Evolutionary conservation across 2,329 filamentous ascomycete species (phyloP).

Genomic region (Ascochyta koolunga): DNA sequence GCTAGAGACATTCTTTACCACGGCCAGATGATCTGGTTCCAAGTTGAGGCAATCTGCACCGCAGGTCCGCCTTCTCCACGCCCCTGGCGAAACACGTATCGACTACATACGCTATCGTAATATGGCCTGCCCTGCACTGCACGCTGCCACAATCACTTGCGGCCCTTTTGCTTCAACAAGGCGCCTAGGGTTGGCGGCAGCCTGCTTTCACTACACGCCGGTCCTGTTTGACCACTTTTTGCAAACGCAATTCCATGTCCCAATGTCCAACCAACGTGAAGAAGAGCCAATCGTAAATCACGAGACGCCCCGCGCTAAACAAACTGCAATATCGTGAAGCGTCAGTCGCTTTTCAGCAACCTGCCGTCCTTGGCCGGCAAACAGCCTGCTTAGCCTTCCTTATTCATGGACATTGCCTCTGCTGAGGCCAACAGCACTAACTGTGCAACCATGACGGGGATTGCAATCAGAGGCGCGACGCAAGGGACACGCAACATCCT

Average conservation of each 20-base stretch:
- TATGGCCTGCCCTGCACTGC: conserved; percentile 25
- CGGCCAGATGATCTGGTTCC: conserved; percentile 39
- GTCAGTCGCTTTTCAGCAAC: conserved; percentile 39
- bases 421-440: conserved; percentile 35
- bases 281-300: conserved; percentile 10
- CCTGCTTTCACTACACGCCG: conserved; percentile 21
- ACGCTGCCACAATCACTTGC: conserved; percentile 18
- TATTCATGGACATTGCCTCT: conserved; percentile 24
- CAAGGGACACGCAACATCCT: conserved; percentile 35
- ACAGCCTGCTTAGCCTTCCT: conserved; percentile 1
- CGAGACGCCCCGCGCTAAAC: conserved; percentile 21
- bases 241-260: conserved; percentile 21
- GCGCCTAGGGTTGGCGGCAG: conserved; percentile 13
- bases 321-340: conserved; percentile 4
- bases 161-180: conserved; percentile 5
- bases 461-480: conserved; percentile 28
- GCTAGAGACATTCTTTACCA: conserved; percentile 27
- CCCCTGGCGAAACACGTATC: conserved; percentile 46
- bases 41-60: conserved; percentile 49
- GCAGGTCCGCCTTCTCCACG: conserved; percentile 41
- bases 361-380: conserved; percentile 28
- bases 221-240: conserved; percentile 19
- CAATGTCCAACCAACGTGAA: conserved; percentile 19
- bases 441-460: conserved; percentile 39
- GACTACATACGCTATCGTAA: conserved; percentile 6